phyloP scores from a whole-genome alignment of 345 rosid genomes.

The Passiflora organensis region DNA sequence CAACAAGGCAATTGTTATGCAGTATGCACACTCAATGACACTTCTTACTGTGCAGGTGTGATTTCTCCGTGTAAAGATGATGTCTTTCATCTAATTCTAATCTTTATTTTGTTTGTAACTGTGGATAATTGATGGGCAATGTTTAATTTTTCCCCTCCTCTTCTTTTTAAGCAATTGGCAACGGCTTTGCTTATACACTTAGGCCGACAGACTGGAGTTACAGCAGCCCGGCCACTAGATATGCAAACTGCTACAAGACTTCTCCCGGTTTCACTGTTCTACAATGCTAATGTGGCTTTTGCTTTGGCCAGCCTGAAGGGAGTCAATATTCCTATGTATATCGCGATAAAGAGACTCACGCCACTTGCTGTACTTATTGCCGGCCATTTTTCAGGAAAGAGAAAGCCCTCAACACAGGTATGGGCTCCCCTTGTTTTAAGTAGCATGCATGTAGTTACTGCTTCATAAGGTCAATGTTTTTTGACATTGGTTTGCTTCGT shows the following conservation, averaged over 20 bases:
- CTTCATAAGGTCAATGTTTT: too few relatives aligned
- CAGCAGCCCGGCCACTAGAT: slow-evolving; percentile 56
- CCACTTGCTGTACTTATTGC: slow-evolving; percentile 84
- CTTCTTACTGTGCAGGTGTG: slow-evolving; percentile 80
- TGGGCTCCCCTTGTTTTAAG: neutral
- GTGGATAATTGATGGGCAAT: slow-evolving; percentile 1
- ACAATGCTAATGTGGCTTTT: slow-evolving; percentile 95
- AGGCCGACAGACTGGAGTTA: slow-evolving; percentile 62
- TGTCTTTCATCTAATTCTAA: neutral
- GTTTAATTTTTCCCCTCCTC: neutral
- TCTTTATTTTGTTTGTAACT: neutral
- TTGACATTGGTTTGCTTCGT: too few relatives aligned
- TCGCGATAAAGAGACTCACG: slow-evolving; percentile 92
- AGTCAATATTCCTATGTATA: slow-evolving; percentile 96
- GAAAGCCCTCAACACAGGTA: slow-evolving; percentile 77
- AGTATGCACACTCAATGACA: slow-evolving; percentile 79
- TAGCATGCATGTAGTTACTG: neutral
- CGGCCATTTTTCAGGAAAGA: slow-evolving; percentile 67
- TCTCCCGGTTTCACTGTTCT: slow-evolving; percentile 77
- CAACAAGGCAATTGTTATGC: slow-evolving; percentile 89
- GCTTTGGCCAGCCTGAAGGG: slow-evolving; percentile 99
- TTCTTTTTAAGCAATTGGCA: slow-evolving; percentile 65
- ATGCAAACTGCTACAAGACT: slow-evolving; percentile 64
- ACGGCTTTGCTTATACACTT: slow-evolving; percentile 77
- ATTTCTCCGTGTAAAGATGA: neutral